Base-by-base conservation (phyloP, 1,284 basidiomycete genomes). In the Erythrobasidium hasegawianum region DNA sequence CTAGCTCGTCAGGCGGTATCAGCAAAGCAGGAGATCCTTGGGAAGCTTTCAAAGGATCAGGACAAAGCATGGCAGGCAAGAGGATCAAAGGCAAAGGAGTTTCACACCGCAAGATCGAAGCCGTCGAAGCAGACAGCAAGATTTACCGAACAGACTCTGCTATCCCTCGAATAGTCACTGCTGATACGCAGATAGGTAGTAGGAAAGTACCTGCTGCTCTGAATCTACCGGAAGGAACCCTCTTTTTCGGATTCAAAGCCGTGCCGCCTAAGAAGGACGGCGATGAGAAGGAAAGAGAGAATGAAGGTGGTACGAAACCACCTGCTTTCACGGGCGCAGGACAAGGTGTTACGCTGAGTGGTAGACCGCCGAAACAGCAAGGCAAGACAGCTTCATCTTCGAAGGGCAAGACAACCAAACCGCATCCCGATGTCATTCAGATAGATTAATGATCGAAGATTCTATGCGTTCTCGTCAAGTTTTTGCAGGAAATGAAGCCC, bases 21-120 rank as follows among this genome's bases (percentile, higher is more conserved):
- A 47, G 43, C 16, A 86, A 88, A 70, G 76, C 76, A 4, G 68
- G 72, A 71, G 72, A 86, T 38, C 43, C 67, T 1, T 89, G 89
- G 84, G 93, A 97, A 77, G 90, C 87, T 69, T 97, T 97, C 81
- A 94, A 90, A 72, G 93, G 93, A 14, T 87, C 86, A 70, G 93
- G 93, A 16, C 88, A 94, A 78, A 93, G 91, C 5, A 79, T 97
- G 8, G 83, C 81, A 52, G 93, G 93, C 13, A 83, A 90, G 71
- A 89, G 86, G 79, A 92, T 93, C 55, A 96, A 91, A 78, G 93
- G 93, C 33, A 93, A 90, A 75, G 93, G 93, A 1, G 84, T 94
- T 71, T 87, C 82, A 69, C 86, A 87, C 70, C 86, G 89, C 71
- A 87, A 87, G 73, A 85, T 85, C 11, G 89, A 95, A 74, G 83